Base-by-base conservation (phyloP, 306 rosid species). In the peach (Prunus persica) region DNA sequence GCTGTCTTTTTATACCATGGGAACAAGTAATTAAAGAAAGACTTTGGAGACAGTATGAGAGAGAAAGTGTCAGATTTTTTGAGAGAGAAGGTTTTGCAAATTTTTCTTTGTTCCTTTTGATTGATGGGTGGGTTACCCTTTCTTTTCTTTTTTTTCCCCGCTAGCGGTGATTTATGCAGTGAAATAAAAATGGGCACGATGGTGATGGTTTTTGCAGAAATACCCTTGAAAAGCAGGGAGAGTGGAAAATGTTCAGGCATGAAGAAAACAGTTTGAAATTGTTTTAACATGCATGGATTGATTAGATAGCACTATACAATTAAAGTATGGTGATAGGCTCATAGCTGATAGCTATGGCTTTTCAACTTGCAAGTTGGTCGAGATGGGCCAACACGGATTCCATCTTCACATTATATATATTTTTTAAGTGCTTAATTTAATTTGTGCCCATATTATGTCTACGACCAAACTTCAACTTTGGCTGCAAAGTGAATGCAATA, bases 1-100 rank as follows among this genome's bases (percentile, higher is more conserved):
- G 76, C 77, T 80, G 85, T 78, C 92, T 72, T 88, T 90, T 78
- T 79, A 82, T 84, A 84, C 38, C 62, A 81, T 25, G 72, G 62
- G 55, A 81, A 76, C 78, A 69, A 49, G 71, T 54, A 55, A 57
- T 30, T 63, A 30, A 61, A 66, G 75, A 75, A 72, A 13, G 76
- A 58, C 80, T 76, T 76, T 72, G 76, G 81, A 73, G 65, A 64
- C 78, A 13, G 76, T 47, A 66, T 75, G 82, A 82, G 78, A 73
- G 74, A 78, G 78, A 83, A 28, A 50, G 72, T 78, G 86, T 87
- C 86, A 82, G 89, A 81, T 43, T 85, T 84, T 81, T 83, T 54
- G 43, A 56, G 30, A 72, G 81, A 78, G 76, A 49, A 67, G 78
- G 73, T 74, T 78, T 77, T 56, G 68, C 82, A 68, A 14, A 52